Evolutionary conservation across 139 green algal genomes (phyloP).

Genomic region (Tetratostichococcus sp.): DNA sequence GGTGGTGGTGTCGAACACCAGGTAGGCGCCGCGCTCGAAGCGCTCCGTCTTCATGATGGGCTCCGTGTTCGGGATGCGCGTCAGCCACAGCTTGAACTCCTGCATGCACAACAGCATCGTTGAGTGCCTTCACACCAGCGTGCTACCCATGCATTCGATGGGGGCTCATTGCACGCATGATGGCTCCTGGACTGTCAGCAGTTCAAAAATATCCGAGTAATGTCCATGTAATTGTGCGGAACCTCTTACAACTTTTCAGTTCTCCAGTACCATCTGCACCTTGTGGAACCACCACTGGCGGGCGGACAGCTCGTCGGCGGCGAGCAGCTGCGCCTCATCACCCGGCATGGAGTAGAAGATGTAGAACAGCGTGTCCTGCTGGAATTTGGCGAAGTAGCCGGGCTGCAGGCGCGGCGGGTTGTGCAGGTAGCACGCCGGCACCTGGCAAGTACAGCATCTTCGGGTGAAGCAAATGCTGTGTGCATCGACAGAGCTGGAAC

Average conservation of each 20-base stretch:
- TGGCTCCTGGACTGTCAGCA: too few relatives aligned
- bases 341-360: conserved; percentile 87
- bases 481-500: too few relatives aligned
- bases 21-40: conserved; percentile 85
- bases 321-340: conserved; percentile 88
- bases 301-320: conserved; percentile 88
- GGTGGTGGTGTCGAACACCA: conserved; percentile 83
- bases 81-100: conserved; percentile 70
- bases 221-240: too few relatives aligned
- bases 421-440: conserved; percentile 81
- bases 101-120: conserved; percentile 48
- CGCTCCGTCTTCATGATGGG: conserved; percentile 74
- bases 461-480: too few relatives aligned
- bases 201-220: too few relatives aligned
- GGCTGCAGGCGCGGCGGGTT: conserved; percentile 70
- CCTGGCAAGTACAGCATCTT: too few relatives aligned
- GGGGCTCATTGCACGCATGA: too few relatives aligned
- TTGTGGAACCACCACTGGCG: conserved; percentile 89
- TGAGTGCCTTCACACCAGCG: not conserved
- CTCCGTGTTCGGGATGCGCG: conserved; percentile 68
- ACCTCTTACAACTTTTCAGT: too few relatives aligned
- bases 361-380: conserved; percentile 98
- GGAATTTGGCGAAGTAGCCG: conserved; percentile 91
- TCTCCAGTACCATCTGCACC: conserved; percentile 52
- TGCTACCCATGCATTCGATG: not conserved